Conservation (phyloP, 805 yeast species). For the Cyberlindnera sargentensis region DNA sequence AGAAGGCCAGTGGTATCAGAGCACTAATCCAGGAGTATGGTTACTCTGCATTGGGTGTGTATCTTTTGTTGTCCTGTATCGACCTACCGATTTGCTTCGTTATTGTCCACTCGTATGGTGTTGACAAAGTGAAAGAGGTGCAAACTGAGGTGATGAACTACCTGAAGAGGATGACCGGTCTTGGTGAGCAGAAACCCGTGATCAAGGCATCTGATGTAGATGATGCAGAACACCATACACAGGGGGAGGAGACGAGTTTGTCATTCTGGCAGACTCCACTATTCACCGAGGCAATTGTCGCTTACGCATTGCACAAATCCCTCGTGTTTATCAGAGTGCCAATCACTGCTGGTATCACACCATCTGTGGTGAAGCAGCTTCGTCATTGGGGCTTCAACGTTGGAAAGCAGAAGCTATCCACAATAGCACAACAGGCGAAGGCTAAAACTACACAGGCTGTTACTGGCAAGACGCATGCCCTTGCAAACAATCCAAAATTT, state of each 20-base stretch:
- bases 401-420: slow-evolving; percentile 43
- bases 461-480: slow-evolving; percentile 25
- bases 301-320: slow-evolving; percentile 90
- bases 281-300: slow-evolving; percentile 80
- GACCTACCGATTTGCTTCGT: slow-evolving; percentile 82
- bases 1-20: slow-evolving; percentile 33
- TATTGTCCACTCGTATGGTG: slow-evolving; percentile 81
- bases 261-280: slow-evolving; percentile 33
- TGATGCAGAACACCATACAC: background rate
- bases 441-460: slow-evolving; percentile 25
- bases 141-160: slow-evolving; percentile 53
- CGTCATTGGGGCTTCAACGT: slow-evolving; percentile 76
- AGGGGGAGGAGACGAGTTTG: slow-evolving; percentile 2
- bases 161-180: slow-evolving; percentile 43
- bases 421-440: slow-evolving; percentile 31
- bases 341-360: slow-evolving; percentile 86
- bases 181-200: slow-evolving; percentile 25
- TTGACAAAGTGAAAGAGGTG: slow-evolving; percentile 64
- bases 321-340: slow-evolving; percentile 82
- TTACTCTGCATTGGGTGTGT: slow-evolving; percentile 83
- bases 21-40: slow-evolving; percentile 82
- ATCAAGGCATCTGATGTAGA: slow-evolving; percentile 14
- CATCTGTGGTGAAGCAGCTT: slow-evolving; percentile 58
- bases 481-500: slow-evolving; percentile 40
- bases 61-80: slow-evolving; percentile 59